Conservation (phyloP, 768 basidiomycete species). For the Lepiota brunneoincarnata region DNA sequence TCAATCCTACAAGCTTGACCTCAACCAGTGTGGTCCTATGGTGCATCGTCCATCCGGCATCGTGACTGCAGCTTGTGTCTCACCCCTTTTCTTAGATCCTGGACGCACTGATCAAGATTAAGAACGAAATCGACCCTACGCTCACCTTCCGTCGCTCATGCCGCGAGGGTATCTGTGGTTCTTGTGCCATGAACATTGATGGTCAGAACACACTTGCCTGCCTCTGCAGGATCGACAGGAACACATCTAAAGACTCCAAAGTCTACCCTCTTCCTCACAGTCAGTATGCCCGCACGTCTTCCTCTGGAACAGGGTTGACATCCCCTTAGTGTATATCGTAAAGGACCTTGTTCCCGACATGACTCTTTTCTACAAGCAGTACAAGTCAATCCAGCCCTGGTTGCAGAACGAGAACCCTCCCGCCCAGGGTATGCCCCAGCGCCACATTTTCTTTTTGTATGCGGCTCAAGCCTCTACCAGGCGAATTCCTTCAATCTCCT, state of each 20-base stretch:
- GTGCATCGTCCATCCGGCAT: constrained; percentile 27
- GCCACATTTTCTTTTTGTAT: background rate
- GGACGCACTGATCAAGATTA: constrained; percentile 97
- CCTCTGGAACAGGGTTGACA: background rate
- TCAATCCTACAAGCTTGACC: constrained; percentile 88
- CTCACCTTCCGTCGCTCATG: constrained; percentile 94
- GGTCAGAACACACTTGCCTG: constrained; percentile 98
- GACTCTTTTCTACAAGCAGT: constrained; percentile 96
- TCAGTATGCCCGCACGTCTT: constrained; percentile 37
- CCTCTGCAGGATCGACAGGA: constrained; percentile 90
- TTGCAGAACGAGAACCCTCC: constrained; percentile 93
- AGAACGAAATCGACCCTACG: constrained; percentile 97
- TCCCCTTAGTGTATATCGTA: constrained; percentile 87
- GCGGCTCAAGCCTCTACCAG: constrained; percentile 16
- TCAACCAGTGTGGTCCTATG: constrained; percentile 97
- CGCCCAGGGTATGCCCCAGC: constrained; percentile 42
- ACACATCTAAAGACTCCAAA: constrained; percentile 69
- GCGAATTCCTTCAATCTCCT: constrained; percentile 85
- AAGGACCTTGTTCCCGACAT: constrained; percentile 96
- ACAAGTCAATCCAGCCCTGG: constrained; percentile 98
- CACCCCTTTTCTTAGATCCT: constrained; percentile 48
- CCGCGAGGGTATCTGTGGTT: constrained; percentile 95
- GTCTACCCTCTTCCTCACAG: constrained; percentile 98
- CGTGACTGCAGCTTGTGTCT: background rate
- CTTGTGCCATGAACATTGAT: constrained; percentile 99